Conservation (phyloP, 2,329 filamentous ascomycete genomes). For the Coniella vitis region DNA sequence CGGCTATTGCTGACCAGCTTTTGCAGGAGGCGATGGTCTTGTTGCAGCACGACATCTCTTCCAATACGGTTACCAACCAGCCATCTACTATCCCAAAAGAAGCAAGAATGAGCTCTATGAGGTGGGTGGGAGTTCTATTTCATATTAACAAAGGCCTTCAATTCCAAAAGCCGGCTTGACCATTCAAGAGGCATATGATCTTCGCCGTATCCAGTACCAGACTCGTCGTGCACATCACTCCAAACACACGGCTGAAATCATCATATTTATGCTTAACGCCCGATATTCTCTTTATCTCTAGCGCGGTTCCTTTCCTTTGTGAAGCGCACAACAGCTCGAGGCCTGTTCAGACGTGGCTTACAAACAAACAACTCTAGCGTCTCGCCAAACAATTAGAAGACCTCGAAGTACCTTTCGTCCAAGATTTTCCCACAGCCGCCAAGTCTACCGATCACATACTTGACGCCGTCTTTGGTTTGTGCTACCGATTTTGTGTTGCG, state of each 20-base stretch:
- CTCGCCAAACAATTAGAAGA: slow-evolving; percentile 79
- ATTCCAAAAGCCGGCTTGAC: too few species aligned
- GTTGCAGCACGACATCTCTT: slow-evolving; percentile 88
- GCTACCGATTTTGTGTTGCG: slow-evolving; percentile 2
- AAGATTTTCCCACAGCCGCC: slow-evolving; percentile 67
- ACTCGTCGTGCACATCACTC: too few species aligned
- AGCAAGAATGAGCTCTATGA: slow-evolving; percentile 86
- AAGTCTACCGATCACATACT: slow-evolving; percentile 70
- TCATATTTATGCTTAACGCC: neutral
- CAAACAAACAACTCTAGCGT: slow-evolving; percentile 45
- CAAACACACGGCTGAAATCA: neutral
- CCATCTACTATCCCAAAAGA: slow-evolving; percentile 88
- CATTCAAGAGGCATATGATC: too few species aligned
- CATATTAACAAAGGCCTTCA: too few species aligned
- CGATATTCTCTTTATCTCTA: neutral
- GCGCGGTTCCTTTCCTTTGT: slow-evolving; percentile 9
- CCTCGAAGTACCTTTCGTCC: slow-evolving; percentile 73
- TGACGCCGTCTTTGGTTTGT: slow-evolving; percentile 83
- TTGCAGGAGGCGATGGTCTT: slow-evolving; percentile 80
- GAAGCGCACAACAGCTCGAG: slow-evolving; percentile 1
- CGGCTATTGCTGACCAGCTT: slow-evolving; percentile 20
- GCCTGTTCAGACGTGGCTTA: slow-evolving; percentile 22
- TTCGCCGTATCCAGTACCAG: too few species aligned
- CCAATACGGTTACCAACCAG: slow-evolving; percentile 86
- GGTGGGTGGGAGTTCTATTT: slow-evolving; percentile 37